Evolutionary conservation across 306 rosid genomes (phyloP).

Genomic region (Trifolium fragiferum): DNA sequence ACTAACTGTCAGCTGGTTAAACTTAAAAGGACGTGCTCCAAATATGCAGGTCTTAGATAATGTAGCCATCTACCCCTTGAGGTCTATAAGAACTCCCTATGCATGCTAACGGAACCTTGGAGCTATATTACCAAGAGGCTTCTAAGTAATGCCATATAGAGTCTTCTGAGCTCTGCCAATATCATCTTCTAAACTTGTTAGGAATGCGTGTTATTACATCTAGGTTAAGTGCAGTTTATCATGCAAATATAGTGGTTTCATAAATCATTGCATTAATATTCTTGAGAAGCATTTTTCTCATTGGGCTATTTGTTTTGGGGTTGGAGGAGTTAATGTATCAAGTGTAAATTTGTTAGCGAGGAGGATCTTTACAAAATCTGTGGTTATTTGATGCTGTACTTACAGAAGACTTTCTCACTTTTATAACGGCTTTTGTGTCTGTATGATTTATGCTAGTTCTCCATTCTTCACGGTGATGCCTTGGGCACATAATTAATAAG

Average conservation of each 20-base stretch:
- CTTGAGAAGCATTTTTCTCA: conserved; percentile 17
- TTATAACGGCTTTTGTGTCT: conserved; percentile 7
- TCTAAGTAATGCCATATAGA: neutral
- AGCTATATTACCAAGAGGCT: neutral
- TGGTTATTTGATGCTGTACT: neutral
- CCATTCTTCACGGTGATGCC: neutral
- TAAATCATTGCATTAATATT: conserved; percentile 1
- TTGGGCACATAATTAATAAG: conserved; percentile 11
- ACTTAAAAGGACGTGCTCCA: neutral
- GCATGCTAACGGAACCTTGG: neutral
- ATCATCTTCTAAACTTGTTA: neutral
- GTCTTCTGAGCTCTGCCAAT: neutral
- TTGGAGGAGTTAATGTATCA: conserved; percentile 18
- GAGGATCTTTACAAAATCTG: neutral
- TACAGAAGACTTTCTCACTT: neutral
- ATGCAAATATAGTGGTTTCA: neutral
- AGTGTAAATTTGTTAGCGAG: conserved; percentile 2
- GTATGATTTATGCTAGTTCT: conserved; percentile 35
- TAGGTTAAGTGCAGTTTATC: neutral
- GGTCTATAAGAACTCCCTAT: neutral
- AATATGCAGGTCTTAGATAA: neutral
- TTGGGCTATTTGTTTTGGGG: conserved; percentile 1
- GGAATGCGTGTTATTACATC: neutral
- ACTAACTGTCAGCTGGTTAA: neutral
- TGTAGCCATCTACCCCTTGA: neutral